Conservation (phyloP, 768 basidiomycete genomes). For the Lenzites betulinus region DNA sequence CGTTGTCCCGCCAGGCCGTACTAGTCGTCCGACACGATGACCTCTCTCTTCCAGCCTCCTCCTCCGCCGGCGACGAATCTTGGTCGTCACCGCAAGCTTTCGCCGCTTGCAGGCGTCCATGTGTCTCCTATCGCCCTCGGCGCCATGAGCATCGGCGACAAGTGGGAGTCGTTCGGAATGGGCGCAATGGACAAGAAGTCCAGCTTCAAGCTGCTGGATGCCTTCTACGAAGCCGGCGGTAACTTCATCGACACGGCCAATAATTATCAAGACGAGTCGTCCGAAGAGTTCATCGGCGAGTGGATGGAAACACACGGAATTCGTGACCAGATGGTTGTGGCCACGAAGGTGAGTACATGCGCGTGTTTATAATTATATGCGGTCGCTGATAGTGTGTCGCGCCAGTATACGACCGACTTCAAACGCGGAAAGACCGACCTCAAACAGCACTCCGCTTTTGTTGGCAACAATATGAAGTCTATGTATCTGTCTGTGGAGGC, state of each 20-base stretch:
- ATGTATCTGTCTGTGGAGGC: neutral
- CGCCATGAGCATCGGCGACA: constrained; percentile 41
- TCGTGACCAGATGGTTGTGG: constrained; percentile 47
- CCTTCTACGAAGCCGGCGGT: constrained; percentile 34
- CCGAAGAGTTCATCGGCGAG: constrained; percentile 45
- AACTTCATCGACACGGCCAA: constrained; percentile 41
- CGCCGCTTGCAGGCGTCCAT: constrained; percentile 37
- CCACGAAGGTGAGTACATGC: constrained; percentile 39
- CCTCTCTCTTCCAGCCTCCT: neutral
- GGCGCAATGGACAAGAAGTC: constrained; percentile 39
- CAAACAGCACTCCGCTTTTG: neutral
- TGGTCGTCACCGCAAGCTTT: constrained; percentile 36
- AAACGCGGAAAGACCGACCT: neutral
- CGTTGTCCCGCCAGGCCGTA: too few relatives aligned
- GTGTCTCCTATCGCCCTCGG: constrained; percentile 43
- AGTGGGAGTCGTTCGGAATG: constrained; percentile 31
- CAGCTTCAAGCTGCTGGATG: constrained; percentile 31
- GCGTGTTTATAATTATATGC: neutral
- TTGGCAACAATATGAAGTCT: neutral
- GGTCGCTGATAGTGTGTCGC: neutral
- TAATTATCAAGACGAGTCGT: constrained; percentile 37
- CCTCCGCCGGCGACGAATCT: constrained; percentile 28
- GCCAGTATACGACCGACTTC: neutral
- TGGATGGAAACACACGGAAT: constrained; percentile 45
- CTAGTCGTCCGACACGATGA: too few relatives aligned